A percentile compares a stretch with the other conserved stretches of the same genome.
Evolutionary conservation across 179 eudicot genomes (phyloP).

Genomic region (Nepenthes alata): DNA sequence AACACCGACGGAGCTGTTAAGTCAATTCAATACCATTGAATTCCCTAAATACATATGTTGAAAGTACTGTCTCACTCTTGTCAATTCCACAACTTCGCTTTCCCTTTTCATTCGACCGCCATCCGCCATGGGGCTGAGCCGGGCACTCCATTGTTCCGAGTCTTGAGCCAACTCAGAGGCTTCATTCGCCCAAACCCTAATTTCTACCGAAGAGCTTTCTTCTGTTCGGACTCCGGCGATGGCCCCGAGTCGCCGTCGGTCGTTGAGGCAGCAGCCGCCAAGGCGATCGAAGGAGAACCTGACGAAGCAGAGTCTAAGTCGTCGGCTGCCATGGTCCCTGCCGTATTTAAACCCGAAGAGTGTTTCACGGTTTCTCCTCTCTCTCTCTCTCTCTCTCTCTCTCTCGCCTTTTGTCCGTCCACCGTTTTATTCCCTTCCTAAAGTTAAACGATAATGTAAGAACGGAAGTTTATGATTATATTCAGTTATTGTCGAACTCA

Average conservation of each 20-base stretch:
- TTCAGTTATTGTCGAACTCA: too few relatives aligned
- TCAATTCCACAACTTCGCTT: constrained; percentile 23
- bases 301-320: constrained; percentile 34
- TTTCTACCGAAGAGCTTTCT: constrained; percentile 25
- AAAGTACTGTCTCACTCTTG: constrained; percentile 39
- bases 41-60: constrained; percentile 30
- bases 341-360: constrained; percentile 62
- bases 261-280: constrained; percentile 13
- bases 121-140: constrained; percentile 25
- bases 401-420: too few relatives aligned
- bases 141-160: constrained; percentile 35
- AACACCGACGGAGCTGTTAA: too few relatives aligned
- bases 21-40: neutral
- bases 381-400: neutral
- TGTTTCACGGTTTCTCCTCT: constrained; percentile 41
- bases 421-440: too few relatives aligned
- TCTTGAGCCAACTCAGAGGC: constrained; percentile 25
- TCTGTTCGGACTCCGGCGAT: constrained; percentile 61
- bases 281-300: constrained; percentile 22
- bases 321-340: constrained; percentile 56
- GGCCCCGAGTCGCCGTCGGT: constrained; percentile 25
- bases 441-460: neutral
- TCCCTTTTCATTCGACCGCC: constrained; percentile 3
- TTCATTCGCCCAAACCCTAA: constrained; percentile 28
- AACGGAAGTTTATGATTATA: neutral